Evolutionary conservation across 1,284 basidiomycete species (phyloP).

Genomic region (Microbotryum intermedium): DNA sequence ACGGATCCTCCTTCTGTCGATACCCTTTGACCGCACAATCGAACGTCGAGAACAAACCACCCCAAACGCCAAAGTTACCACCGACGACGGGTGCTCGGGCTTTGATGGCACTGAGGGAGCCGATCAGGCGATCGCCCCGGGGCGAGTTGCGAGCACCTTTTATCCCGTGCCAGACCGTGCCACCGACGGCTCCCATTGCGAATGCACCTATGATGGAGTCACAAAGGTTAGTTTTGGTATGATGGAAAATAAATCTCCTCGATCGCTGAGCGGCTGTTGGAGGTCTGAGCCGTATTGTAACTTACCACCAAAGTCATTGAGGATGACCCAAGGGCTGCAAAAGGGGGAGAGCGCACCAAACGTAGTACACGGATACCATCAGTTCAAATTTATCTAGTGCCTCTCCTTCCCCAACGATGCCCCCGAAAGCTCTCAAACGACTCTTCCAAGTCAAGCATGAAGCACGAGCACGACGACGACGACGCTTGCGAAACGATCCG

Average conservation of each 20-base stretch:
- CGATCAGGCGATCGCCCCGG: conserved; percentile 83
- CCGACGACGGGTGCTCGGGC: conserved; percentile 96
- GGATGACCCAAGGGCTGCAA: conserved; percentile 88
- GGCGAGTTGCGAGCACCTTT: conserved; percentile 97
- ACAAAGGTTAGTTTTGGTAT: not conserved
- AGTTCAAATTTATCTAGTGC: too few relatives aligned
- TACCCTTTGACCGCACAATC: conserved; percentile 97
- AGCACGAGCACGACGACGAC: too few relatives aligned
- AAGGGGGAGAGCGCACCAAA: too few relatives aligned
- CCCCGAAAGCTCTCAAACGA: too few relatives aligned
- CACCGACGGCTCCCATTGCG: conserved; percentile 89
- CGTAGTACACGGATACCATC: too few relatives aligned
- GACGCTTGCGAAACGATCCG: too few relatives aligned
- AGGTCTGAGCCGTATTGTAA: too few relatives aligned
- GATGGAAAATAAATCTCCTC: too few relatives aligned
- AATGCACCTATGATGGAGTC: conserved; percentile 24
- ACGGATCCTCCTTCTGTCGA: conserved; percentile 97
- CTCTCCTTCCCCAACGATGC: too few relatives aligned
- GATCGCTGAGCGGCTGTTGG: too few relatives aligned
- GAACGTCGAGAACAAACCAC: conserved; percentile 58
- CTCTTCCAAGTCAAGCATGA: too few relatives aligned
- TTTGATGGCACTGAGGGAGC: conserved; percentile 93
- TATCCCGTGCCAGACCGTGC: conserved; percentile 98
- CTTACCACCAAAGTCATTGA: conserved; percentile 96
- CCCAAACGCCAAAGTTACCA: conserved; percentile 41